Evolutionary conservation across 768 basidiomycete genomes (phyloP).

Genomic region (Albatrellus ellisii): DNA sequence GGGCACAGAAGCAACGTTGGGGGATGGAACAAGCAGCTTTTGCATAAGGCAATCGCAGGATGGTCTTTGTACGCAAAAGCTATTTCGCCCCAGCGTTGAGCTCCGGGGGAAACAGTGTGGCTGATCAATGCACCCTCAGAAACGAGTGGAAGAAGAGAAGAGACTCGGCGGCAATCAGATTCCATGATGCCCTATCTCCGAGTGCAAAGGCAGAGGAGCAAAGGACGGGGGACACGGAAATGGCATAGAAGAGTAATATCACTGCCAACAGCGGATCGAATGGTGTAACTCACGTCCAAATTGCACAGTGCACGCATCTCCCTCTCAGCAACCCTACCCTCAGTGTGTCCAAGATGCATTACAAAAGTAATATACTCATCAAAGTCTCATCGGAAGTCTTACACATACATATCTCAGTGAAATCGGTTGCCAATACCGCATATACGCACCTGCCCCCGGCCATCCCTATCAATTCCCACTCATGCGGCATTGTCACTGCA

Average conservation of each 20-base stretch:
- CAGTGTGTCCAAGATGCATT: too few species aligned
- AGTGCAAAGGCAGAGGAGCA: background rate
- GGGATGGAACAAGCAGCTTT: too few species aligned
- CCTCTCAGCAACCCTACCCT: background rate
- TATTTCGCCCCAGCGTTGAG: too few species aligned
- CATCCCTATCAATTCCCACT: too few species aligned
- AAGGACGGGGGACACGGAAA: too few species aligned
- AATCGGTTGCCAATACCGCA: background rate
- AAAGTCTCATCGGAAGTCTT: background rate
- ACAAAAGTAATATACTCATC: background rate
- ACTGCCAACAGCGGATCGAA: slow-evolving; percentile 3
- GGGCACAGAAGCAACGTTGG: too few species aligned
- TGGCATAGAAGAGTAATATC: background rate
- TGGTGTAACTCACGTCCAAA: slow-evolving; percentile 2
- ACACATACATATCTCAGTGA: background rate
- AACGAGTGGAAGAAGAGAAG: background rate
- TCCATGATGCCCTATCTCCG: background rate
- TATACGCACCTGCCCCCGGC: background rate
- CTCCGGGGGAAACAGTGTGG: background rate
- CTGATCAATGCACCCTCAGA: slow-evolving; percentile 1
- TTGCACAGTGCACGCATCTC: background rate
- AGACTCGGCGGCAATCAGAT: background rate
- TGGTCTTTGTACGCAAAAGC: too few species aligned
- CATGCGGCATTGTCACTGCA: too few species aligned
- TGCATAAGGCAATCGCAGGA: too few species aligned